Conservation (phyloP, 352 stramenopile genomes). For the Blastocystis sp. region DNA sequence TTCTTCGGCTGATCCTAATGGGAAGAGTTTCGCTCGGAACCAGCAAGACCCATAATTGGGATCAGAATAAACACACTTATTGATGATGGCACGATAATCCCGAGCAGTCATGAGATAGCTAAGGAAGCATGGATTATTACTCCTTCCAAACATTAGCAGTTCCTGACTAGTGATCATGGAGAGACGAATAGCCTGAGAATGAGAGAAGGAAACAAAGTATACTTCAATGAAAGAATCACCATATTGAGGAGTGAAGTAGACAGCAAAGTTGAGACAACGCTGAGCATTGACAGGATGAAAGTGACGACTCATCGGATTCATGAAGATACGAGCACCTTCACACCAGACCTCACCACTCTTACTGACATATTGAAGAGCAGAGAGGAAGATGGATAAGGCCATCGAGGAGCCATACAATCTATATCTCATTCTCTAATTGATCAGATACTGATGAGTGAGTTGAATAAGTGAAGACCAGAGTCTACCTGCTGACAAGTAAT, state of each 20-base stretch:
- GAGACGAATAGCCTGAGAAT: conserved; percentile 28
- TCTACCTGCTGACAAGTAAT: background rate
- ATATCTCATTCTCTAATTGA: background rate
- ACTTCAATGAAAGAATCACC: conserved; percentile 78
- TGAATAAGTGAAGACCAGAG: conserved; percentile 57
- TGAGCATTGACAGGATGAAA: conserved; percentile 72
- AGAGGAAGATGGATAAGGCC: conserved; percentile 64
- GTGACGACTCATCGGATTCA: conserved; percentile 74
- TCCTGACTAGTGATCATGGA: conserved; percentile 27
- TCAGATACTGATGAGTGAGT: conserved; percentile 41
- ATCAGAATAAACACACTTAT: conserved; percentile 13
- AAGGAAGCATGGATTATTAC: conserved; percentile 44
- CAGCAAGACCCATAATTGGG: conserved; percentile 46
- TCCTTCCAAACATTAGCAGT: conserved; percentile 3
- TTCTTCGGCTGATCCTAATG: background rate
- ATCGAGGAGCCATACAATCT: conserved; percentile 68
- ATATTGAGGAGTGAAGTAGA: conserved; percentile 81
- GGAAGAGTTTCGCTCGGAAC: conserved; percentile 41
- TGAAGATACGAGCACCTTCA: conserved; percentile 70
- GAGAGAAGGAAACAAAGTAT: background rate
- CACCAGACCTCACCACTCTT: conserved; percentile 82
- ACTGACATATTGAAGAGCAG: conserved; percentile 74
- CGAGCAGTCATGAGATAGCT: background rate
- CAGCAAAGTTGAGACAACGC: conserved; percentile 75
- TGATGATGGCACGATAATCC: conserved; percentile 8